A percentile compares a stretch with the other conserved stretches of the same genome.
Evolutionary conservation across 352 stramenopile species (phyloP).

Genomic region (Globisporangium acanthophoron): DNA sequence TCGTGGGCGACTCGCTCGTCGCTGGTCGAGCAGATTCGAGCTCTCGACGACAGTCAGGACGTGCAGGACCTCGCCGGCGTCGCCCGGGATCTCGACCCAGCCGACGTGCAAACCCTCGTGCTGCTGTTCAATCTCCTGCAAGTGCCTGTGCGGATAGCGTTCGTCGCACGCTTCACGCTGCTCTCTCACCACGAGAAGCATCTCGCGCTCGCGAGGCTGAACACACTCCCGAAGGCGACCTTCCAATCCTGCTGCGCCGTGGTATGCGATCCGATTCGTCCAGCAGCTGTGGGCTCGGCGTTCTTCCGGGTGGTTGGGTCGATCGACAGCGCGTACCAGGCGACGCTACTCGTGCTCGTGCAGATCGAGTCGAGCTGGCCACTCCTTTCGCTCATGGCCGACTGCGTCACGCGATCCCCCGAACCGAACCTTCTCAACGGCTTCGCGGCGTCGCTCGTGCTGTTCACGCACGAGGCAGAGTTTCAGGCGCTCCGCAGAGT

Average conservation of each 20-base stretch:
- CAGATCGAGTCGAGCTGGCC: conserved; percentile 34
- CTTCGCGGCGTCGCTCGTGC: conserved; percentile 29
- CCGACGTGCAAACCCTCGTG: conserved; percentile 31
- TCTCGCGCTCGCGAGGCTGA: conserved; percentile 17
- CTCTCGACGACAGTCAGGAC: conserved; percentile 29
- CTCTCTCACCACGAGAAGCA: conserved; percentile 23
- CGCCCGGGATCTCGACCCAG: conserved; percentile 26
- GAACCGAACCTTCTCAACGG: conserved; percentile 30
- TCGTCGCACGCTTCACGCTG: conserved; percentile 25
- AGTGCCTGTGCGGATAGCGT: conserved; percentile 25
- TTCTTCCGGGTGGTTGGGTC: conserved; percentile 43
- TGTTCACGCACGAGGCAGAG: conserved; percentile 27
- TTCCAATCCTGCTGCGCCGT: conserved; percentile 27
- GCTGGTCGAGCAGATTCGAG: conserved; percentile 56
- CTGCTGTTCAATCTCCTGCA: conserved; percentile 40
- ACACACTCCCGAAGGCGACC: conserved; percentile 38
- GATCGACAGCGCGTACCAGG: conserved; percentile 34
- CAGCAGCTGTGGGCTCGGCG: conserved; percentile 17
- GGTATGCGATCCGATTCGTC: conserved; percentile 21
- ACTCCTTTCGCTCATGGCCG: conserved; percentile 38
- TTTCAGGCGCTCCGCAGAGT: conserved; percentile 34
- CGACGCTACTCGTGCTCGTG: conserved; percentile 32
- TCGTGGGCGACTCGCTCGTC: conserved; percentile 47
- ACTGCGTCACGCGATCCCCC: conserved; percentile 2
- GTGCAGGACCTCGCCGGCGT: conserved; percentile 31